Evolutionary conservation across 441 rosid genomes (phyloP).

Genomic region (Kokia cookei): DNA sequence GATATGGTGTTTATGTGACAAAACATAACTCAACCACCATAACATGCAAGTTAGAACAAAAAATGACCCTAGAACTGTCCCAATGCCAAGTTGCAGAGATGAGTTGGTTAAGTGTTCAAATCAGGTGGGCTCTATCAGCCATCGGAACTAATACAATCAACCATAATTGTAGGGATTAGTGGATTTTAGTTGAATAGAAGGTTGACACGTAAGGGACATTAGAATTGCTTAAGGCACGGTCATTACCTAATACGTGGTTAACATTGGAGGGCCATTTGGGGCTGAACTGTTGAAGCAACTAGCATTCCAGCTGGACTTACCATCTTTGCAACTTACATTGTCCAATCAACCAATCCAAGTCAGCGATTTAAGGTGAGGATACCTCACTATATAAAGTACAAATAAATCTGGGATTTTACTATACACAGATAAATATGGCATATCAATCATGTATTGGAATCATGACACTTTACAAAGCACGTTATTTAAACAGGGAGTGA

Average conservation of each 20-base stretch:
- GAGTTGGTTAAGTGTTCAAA: conserved; percentile 29
- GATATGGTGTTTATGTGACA: neutral
- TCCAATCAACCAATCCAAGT: conserved; percentile 8
- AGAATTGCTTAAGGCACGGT: conserved; percentile 6
- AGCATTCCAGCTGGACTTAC: neutral
- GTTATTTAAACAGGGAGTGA: neutral
- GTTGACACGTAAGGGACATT: neutral
- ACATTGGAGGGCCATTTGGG: conserved; percentile 11
- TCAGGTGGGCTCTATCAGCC: conserved; percentile 17
- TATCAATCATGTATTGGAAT: neutral
- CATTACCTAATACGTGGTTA: conserved; percentile 10
- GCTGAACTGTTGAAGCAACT: neutral
- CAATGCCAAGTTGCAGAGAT: neutral
- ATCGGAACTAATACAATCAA: conserved; percentile 11
- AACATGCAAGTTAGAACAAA: conserved; percentile 1
- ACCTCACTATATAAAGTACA: neutral
- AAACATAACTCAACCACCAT: neutral
- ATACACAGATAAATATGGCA: conserved; percentile 7
- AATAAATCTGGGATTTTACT: neutral
- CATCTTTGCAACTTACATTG: conserved; percentile 1
- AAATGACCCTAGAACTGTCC: conserved; percentile 9
- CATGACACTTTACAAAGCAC: neutral
- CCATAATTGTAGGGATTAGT: neutral
- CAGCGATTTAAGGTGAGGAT: conserved; percentile 1
- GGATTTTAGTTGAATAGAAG: neutral